phyloP scores from a whole-genome alignment of 1,139 yeast genomes.

The Sugiyamaella japonica region DNA sequence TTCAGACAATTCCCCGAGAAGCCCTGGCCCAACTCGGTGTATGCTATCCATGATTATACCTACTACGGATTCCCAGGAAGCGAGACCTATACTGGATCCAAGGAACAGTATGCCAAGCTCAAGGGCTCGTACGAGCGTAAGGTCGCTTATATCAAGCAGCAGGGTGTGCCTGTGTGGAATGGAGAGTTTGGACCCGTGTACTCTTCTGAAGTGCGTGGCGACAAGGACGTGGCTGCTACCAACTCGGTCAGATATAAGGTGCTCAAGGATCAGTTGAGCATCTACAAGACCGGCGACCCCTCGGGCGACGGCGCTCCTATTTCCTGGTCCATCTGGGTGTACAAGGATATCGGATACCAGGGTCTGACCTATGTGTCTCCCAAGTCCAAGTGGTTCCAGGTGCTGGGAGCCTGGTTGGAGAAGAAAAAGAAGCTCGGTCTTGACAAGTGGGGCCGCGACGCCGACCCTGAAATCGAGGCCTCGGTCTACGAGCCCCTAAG shows the following conservation, averaged over 20 bases:
- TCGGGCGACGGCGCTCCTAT: conserved; percentile 50
- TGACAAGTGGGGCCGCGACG: conserved; percentile 52
- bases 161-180: conserved; percentile 51
- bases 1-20: conserved; percentile 46
- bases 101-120: conserved; percentile 40
- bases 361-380: conserved; percentile 50
- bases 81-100: conserved; percentile 41
- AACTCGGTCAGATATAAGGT: conserved; percentile 46
- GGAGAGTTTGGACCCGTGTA: conserved; percentile 55
- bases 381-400: conserved; percentile 45
- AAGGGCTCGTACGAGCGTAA: conserved; percentile 44
- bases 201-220: conserved; percentile 48
- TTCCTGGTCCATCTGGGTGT: conserved; percentile 52
- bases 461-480: conserved; percentile 43
- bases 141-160: conserved; percentile 43
- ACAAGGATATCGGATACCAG: conserved; percentile 53
- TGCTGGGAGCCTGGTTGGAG: conserved; percentile 45
- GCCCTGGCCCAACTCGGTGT: conserved; percentile 44
- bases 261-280: conserved; percentile 47
- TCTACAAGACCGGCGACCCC: conserved; percentile 48
- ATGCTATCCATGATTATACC: conserved; percentile 49
- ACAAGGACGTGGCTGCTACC: conserved; percentile 42
- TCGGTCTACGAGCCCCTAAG: conserved; percentile 41
- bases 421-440: conserved; percentile 49
- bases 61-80: conserved; percentile 44